Conservation (phyloP, 2,329 filamentous ascomycete genomes). For the Arachnomyces sp. region DNA sequence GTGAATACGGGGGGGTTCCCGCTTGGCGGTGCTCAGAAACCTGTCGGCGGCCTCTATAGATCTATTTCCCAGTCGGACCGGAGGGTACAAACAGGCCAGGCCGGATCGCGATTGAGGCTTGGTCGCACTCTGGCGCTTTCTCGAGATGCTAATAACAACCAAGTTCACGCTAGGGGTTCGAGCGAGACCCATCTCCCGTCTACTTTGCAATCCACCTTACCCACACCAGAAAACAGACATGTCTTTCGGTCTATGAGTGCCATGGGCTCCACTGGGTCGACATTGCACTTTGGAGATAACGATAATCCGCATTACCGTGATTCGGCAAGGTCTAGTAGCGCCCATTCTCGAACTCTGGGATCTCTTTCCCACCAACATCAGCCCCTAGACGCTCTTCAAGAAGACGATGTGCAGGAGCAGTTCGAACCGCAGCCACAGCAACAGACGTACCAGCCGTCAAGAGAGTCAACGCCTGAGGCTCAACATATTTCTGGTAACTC, state of each 20-base stretch:
- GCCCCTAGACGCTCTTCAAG: slow-evolving; percentile 46
- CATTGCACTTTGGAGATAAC: slow-evolving; percentile 19
- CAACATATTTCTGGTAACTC: neutral
- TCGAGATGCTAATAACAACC: slow-evolving; percentile 32
- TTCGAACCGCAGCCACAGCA: neutral
- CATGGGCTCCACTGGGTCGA: slow-evolving; percentile 26
- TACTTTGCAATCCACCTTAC: slow-evolving; percentile 22
- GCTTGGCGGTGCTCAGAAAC: slow-evolving; percentile 31
- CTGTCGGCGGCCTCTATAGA: slow-evolving; percentile 34
- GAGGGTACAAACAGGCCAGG: slow-evolving; percentile 14
- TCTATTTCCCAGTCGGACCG: slow-evolving; percentile 35
- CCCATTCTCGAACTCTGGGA: no score
- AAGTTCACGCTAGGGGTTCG: slow-evolving; percentile 50
- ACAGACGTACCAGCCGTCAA: slow-evolving; percentile 2
- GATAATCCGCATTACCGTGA: slow-evolving; percentile 29
- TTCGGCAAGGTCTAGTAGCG: slow-evolving; percentile 13
- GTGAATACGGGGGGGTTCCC: slow-evolving; percentile 26
- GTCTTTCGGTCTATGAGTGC: slow-evolving; percentile 58
- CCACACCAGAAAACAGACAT: slow-evolving; percentile 32
- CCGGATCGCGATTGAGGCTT: slow-evolving; percentile 35
- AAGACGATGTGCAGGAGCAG: slow-evolving; percentile 37
- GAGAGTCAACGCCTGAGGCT: slow-evolving; percentile 11
- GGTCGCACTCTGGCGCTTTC: slow-evolving; percentile 33
- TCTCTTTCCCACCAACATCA: no score
- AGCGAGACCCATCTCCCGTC: slow-evolving; percentile 54